Evolutionary conservation across 257 asterid genomes (phyloP).

Genomic region (Prunella vulgaris): DNA sequence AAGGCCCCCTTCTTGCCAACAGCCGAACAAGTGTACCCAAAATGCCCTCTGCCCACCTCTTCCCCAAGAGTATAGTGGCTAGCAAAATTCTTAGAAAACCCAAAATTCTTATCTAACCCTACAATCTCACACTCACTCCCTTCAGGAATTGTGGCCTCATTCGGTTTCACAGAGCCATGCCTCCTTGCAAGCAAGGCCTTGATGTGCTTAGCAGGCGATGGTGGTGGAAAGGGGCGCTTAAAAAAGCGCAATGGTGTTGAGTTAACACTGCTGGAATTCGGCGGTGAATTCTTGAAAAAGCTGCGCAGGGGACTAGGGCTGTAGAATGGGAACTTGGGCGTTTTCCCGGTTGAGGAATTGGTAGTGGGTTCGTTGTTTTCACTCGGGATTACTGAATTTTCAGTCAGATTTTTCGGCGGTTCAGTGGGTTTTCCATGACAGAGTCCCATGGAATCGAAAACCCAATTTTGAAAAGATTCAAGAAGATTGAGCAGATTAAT

Average conservation of each 20-base stretch:
- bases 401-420: conserved; percentile 50
- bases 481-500: neutral
- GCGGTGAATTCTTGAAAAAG: conserved; percentile 79
- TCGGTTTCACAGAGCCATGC: conserved; percentile 82
- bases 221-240: conserved; percentile 90
- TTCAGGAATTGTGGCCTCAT: conserved; percentile 81
- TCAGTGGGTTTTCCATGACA: conserved; percentile 88
- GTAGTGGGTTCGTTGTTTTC: conserved; percentile 38
- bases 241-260: conserved; percentile 81
- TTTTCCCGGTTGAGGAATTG: conserved; percentile 53
- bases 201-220: conserved; percentile 96
- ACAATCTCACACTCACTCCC: conserved; percentile 74
- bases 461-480: conserved; percentile 23
- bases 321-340: conserved; percentile 78
- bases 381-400: conserved; percentile 34
- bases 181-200: conserved; percentile 78
- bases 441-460: conserved; percentile 74
- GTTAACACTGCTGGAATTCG: conserved; percentile 49
- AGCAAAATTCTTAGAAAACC: conserved; percentile 59
- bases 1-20: conserved; percentile 64
- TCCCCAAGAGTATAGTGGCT: conserved; percentile 60
- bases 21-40: conserved; percentile 79
- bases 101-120: conserved; percentile 76
- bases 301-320: conserved; percentile 82
- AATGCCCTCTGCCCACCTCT: conserved; percentile 88